phyloP scores from a whole-genome alignment of 2,329 filamentous ascomycete genomes.

The Penicillium expansum region DNA sequence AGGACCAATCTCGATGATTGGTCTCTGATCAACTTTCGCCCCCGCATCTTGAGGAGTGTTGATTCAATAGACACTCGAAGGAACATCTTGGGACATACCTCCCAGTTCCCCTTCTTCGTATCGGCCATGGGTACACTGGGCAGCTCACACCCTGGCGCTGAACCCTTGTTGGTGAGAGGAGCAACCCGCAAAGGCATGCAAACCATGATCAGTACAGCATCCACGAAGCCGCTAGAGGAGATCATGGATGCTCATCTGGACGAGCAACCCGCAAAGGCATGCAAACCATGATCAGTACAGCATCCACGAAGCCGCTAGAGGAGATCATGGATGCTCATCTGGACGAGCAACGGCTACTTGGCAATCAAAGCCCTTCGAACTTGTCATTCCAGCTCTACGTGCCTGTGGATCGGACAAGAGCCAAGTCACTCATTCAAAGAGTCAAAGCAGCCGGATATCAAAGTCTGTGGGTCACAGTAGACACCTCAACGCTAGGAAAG shows the following conservation, averaged over 20 bases:
- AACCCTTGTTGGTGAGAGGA: conserved; percentile 14
- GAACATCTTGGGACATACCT: conserved; percentile 10
- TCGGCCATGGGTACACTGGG: conserved; percentile 19
- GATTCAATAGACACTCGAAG: conserved; percentile 13
- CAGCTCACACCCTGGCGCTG: conserved; percentile 15
- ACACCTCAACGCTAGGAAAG: conserved; percentile 17
- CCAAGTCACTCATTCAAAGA: conserved; percentile 13
- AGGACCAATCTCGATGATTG: conserved; percentile 18
- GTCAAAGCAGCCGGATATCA: conserved; percentile 19
- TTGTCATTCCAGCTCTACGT: conserved; percentile 18
- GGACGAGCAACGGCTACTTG: conserved; percentile 12
- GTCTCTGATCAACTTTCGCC: conserved; percentile 19
- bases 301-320: conserved; percentile 17
- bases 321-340: conserved; percentile 19
- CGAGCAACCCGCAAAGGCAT: conserved; percentile 17
- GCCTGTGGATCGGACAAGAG: conserved; percentile 12
- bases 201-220: conserved; percentile 18
- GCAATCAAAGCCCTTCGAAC: conserved; percentile 14
- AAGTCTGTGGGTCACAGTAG: conserved; percentile 20
- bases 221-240: conserved; percentile 16
- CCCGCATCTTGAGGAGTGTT: conserved; percentile 19
- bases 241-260: conserved; percentile 19
- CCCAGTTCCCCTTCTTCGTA: conserved; percentile 16
- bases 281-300: conserved; percentile 18
- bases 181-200: conserved; percentile 17